Base-by-base conservation (phyloP, 352 stramenopile genomes). In the Pilasporangium apinafurcum region DNA sequence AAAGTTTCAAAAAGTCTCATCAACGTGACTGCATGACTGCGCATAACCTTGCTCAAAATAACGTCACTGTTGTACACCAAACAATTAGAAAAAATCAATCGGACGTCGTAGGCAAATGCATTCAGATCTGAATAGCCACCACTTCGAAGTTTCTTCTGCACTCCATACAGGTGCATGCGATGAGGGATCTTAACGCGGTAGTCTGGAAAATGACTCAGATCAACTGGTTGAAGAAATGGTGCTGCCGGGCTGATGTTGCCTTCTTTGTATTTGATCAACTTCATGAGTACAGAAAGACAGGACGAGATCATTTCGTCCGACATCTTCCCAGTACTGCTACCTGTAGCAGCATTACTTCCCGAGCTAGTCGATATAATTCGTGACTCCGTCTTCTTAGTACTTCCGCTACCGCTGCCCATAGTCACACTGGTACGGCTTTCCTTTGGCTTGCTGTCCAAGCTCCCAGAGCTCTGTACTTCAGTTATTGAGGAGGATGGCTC, bases 41-140 rank as follows among this genome's bases (percentile, higher is more conserved):
- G 74, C 59, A 93, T 93, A 21, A 89, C 61, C 56, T 84, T 85
- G 49, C 74, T 89, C 18, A 93, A 34, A 9, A 91, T 62, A 26
- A 91, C 79, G 39, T 93, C 82, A 38, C 76, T 89, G 53, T 93
- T 93, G 71, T 93, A 93, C 24, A 92, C 70, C 32, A 93, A 61
- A 22, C 82, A 93, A 51, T 93, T 93, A n/a, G 82, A 86, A 39
- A 93, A 93, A 39, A 93, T 82, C 17, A 88, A 44, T 0, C 82
- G 82, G 43, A 92, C 74, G 48, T 93, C 82, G 35, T 69, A 52
- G 8, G 79, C 82, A 62, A 91, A 93, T 10, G 69, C 71, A 29
- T 82, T 53, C 8, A 83, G 59, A 8, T 60, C 75, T 13, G 63
- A 20, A 42, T 93, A 93, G 18, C 75, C 73, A 2, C 77, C 77